Evolutionary conservation across 805 yeast genomes (phyloP).

Genomic region (Lipomyces anomalus): DNA sequence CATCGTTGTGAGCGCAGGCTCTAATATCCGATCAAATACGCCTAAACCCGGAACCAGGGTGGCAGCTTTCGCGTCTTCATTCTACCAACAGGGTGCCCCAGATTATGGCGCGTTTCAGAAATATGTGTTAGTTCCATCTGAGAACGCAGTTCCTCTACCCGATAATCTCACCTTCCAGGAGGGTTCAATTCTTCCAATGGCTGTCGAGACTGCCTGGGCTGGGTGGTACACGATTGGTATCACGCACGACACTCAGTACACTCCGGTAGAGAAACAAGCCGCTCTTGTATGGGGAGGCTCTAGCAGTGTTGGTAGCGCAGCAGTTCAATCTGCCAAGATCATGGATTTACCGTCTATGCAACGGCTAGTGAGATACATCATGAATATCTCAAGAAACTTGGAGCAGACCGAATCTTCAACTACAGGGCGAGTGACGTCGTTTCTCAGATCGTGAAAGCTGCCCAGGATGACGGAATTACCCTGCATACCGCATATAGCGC

Average conservation of each 20-base stretch:
- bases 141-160: constrained; percentile 17
- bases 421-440: constrained; percentile 27
- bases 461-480: too few relatives aligned
- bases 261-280: constrained; percentile 1
- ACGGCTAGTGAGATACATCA: constrained; percentile 48
- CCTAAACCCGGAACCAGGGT: constrained; percentile 13
- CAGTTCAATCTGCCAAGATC: constrained; percentile 54
- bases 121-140: constrained; percentile 8
- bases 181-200: constrained; percentile 23
- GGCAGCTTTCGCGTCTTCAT: not conserved
- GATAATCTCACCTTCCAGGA: constrained; percentile 16
- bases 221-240: constrained; percentile 4
- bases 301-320: constrained; percentile 51
- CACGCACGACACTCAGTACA: not conserved
- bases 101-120: constrained; percentile 23
- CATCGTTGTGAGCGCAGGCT: constrained; percentile 24
- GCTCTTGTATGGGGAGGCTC: constrained; percentile 62
- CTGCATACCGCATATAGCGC: too few relatives aligned
- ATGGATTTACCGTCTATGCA: constrained; percentile 42
- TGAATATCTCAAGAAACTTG: constrained; percentile 38
- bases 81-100: constrained; percentile 2
- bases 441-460: not conserved
- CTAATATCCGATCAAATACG: constrained; percentile 5
- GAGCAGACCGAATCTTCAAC: constrained; percentile 49
- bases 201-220: constrained; percentile 13